phyloP scores from a whole-genome alignment of 305 asterid species.

The Rubia balearica region DNA sequence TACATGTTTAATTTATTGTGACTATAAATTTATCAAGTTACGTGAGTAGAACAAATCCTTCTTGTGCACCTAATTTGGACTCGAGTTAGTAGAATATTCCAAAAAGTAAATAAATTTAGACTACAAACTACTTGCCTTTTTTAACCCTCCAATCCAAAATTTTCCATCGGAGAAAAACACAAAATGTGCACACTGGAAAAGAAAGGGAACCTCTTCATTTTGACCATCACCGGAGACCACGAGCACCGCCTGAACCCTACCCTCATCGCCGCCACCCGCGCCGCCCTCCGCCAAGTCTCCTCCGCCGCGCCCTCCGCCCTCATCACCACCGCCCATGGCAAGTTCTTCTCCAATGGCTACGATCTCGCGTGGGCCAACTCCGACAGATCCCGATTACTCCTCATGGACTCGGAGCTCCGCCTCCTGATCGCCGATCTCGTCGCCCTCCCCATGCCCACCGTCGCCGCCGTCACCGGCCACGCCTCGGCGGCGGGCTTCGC shows the following conservation, averaged over 20 bases:
- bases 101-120: not conserved
- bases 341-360: constrained; percentile 73
- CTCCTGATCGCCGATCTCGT: constrained; percentile 44
- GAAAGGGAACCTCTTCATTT: constrained; percentile 44
- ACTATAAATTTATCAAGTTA: too few relatives aligned
- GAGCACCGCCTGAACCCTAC: constrained; percentile 65
- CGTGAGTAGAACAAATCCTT: too few relatives aligned
- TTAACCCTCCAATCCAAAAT: not conserved
- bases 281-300: constrained; percentile 32
- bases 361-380: constrained; percentile 53
- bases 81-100: too few relatives aligned
- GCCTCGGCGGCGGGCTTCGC: constrained; percentile 53
- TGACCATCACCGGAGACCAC: constrained; percentile 48
- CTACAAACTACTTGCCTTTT: not conserved
- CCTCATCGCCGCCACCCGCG: constrained; percentile 45
- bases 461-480: constrained; percentile 73
- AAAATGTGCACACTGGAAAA: constrained; percentile 43
- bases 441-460: constrained; percentile 67
- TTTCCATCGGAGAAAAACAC: not conserved
- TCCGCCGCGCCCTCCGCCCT: constrained; percentile 42
- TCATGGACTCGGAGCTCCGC: constrained; percentile 47
- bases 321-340: constrained; percentile 60
- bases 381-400: constrained; percentile 20
- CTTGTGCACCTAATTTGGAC: too few relatives aligned
- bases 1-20: too few relatives aligned